These are phyloP conservation scores for Podospora sp. DNA, from an alignment of 495 filamentous ascomycete genomes.

Conservation along the genomic window DNA sequence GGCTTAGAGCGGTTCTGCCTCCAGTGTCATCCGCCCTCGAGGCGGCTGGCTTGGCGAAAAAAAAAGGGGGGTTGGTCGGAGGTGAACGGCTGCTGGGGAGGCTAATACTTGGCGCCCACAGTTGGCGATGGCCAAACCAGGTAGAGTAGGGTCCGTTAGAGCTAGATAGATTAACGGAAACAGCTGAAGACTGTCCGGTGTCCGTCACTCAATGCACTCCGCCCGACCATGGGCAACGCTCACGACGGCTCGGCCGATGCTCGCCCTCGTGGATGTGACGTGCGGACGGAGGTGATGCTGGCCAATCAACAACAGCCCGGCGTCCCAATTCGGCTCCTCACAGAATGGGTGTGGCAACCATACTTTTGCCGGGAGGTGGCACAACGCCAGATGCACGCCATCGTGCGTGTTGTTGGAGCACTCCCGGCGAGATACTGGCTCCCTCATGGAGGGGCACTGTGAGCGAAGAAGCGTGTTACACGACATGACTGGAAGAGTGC, in stretches of 20 bases:
- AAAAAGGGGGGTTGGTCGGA: not conserved
- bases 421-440: constrained; percentile 13
- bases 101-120: not conserved
- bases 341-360: constrained; percentile 7
- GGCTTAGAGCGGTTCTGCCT: constrained; percentile 3
- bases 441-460: not conserved
- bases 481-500: not conserved
- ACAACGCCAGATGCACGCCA: constrained; percentile 32
- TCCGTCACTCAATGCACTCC: not conserved
- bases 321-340: constrained; percentile 28
- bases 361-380: constrained; percentile 22
- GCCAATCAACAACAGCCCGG: constrained; percentile 27
- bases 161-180: constrained; percentile 34
- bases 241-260: not conserved
- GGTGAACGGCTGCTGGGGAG: not conserved
- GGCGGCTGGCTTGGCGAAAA: not conserved
- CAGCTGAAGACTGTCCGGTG: constrained; percentile 12
- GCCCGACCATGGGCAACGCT: not conserved
- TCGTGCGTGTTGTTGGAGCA: constrained; percentile 26
- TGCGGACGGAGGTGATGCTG: not conserved
- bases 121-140: constrained; percentile 2
- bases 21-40: not conserved
- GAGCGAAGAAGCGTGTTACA: constrained; percentile 20
- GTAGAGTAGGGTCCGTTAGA: constrained; percentile 33
- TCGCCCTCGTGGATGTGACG: not conserved